Conservation (phyloP, 441 rosid species). For the Biscutella auriculata region DNA sequence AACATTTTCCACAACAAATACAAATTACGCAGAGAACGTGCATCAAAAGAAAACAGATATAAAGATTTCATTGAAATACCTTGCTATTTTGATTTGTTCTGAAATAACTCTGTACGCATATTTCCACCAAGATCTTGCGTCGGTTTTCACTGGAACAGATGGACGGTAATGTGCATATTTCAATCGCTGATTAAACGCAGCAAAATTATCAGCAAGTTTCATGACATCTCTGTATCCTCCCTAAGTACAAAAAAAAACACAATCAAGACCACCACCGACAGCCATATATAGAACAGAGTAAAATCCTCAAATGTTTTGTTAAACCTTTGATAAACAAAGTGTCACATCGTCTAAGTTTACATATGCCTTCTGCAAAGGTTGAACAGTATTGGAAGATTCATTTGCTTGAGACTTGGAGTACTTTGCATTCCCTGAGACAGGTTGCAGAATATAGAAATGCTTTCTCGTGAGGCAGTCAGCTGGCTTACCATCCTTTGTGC, state of each 20-base stretch:
- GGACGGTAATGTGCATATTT: conserved; percentile 93
- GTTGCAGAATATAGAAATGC: conserved; percentile 84
- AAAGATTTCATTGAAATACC: conserved; percentile 26
- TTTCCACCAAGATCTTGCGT: conserved; percentile 91
- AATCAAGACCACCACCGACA: conserved; percentile 19
- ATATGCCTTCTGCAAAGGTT: conserved; percentile 74
- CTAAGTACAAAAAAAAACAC: conserved; percentile 35
- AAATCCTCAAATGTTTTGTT: conserved; percentile 4
- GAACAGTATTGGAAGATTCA: conserved; percentile 29
- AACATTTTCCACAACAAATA: conserved; percentile 4
- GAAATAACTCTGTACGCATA: conserved; percentile 80
- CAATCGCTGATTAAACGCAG: conserved; percentile 78
- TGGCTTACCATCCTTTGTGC: conserved; percentile 75
- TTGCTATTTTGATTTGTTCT: conserved; percentile 76
- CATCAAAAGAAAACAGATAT: neutral
- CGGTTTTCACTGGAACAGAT: conserved; percentile 50
- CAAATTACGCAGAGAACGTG: neutral
- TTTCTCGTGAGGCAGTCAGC: conserved; percentile 43
- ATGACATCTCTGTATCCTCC: conserved; percentile 78
- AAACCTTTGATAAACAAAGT: conserved; percentile 88
- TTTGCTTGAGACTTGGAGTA: conserved; percentile 51
- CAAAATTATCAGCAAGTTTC: conserved; percentile 91
- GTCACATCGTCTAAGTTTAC: conserved; percentile 94
- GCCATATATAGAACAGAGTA: conserved; percentile 8
- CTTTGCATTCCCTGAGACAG: conserved; percentile 86